These are phyloP conservation scores for Inosperma sp. DNA, from an alignment of 768 basidiomycete species.

Conservation along the genomic window DNA sequence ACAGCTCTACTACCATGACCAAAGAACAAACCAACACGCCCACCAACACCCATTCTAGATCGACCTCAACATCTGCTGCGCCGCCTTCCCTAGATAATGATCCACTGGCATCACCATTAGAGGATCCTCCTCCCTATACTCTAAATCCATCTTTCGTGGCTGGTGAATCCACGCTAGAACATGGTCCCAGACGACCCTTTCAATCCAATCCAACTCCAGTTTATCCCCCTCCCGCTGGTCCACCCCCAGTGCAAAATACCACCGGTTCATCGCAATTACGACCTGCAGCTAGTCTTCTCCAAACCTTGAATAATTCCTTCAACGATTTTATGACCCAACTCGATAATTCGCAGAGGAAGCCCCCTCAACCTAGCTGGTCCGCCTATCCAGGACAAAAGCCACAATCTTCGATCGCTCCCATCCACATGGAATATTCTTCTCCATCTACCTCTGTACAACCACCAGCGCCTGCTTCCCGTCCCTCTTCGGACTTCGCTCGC, in stretches of 20 bases:
- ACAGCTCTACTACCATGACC: too few species aligned
- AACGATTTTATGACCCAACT: conserved; percentile 15
- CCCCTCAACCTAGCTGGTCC: conserved; percentile 16
- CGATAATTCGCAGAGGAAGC: conserved; percentile 1
- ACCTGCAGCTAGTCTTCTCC: too few species aligned
- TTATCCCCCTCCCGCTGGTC: too few species aligned
- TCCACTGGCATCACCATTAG: conserved; percentile 20
- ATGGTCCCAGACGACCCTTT: conserved; percentile 61
- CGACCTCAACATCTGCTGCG: background rate
- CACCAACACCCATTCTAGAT: too few species aligned
- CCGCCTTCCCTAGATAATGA: background rate
- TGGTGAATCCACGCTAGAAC: conserved; percentile 60
- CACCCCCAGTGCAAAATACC: too few species aligned
- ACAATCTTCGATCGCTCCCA: conserved; percentile 13
- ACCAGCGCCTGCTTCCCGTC: conserved; percentile 15
- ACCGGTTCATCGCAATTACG: conserved; percentile 3
- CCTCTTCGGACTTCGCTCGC: conserved; percentile 53
- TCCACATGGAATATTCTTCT: conserved; percentile 3
- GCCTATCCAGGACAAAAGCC: conserved; percentile 25
- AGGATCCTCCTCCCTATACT: conserved; percentile 75
- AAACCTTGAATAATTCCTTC: conserved; percentile 18
- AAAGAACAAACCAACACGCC: too few species aligned
- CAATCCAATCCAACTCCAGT: conserved; percentile 35
- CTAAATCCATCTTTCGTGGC: conserved; percentile 44
- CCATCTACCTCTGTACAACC: conserved; percentile 20